Conservation (phyloP, 169 alveolate species). For the Eimeria zaria region DNA sequence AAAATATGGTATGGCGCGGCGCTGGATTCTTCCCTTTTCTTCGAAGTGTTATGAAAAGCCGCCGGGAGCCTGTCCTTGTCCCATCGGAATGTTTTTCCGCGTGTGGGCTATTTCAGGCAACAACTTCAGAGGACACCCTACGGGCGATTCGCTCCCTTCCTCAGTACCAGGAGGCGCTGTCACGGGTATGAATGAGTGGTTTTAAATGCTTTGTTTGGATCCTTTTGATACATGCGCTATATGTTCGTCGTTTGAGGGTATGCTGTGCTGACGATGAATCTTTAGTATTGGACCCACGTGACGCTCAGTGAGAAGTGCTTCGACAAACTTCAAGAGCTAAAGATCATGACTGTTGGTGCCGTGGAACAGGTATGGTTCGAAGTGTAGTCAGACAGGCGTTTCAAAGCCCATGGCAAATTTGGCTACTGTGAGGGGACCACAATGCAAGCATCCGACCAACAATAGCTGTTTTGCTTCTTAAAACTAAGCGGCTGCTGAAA, state of each 20-base stretch:
- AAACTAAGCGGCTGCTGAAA: not conserved
- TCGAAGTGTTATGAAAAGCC: not conserved
- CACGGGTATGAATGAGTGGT: constrained; percentile 58
- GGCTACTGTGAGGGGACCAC: not conserved
- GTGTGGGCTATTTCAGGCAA: constrained; percentile 38
- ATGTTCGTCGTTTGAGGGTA: not conserved
- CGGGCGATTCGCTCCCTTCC: constrained; percentile 83
- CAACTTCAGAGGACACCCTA: constrained; percentile 75
- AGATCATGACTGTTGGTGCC: constrained; percentile 76
- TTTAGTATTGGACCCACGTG: constrained; percentile 83
- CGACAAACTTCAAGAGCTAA: constrained; percentile 73
- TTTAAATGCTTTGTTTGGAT: not conserved
- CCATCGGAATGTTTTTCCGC: not conserved
- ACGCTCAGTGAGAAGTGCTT: constrained; percentile 83
- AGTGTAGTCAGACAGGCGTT: not conserved
- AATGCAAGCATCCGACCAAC: not conserved
- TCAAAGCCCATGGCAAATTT: not conserved
- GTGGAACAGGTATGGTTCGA: constrained; percentile 80
- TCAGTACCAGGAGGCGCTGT: constrained; percentile 85
- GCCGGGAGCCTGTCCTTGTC: not conserved
- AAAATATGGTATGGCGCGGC: constrained; percentile 55
- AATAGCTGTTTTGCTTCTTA: not conserved
- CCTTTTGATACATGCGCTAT: not conserved
- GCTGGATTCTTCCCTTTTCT: not conserved
- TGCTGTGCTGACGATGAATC: not conserved